Evolutionary conservation across 2,329 filamentous ascomycete species (phyloP), one percentile per base, ranked within the genome.

Genomic region (Trichophyton simii): DNA sequence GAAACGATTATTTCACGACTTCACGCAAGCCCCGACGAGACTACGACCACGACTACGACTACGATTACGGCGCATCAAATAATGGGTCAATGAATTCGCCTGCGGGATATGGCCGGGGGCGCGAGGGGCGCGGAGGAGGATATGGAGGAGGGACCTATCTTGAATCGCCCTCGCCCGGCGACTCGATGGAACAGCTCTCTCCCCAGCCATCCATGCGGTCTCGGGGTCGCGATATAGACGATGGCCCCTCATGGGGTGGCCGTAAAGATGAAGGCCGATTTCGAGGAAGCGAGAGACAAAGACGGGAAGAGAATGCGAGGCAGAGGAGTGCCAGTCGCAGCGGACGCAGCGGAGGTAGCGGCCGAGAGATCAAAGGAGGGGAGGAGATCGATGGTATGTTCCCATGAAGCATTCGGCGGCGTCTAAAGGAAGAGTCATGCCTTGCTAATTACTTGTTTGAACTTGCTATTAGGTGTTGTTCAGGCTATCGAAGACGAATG

Each of bases 401-500:
- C 2, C 28, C 31, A n/a, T 38, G 46, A n/a, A 18, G 20, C 36
- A 22, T 34, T 34, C 46, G 31, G 22, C 9, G 7, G 44, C 22
- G 11, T 38, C n/a, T 15, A 15, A 44, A 44, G 41, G 52, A 46
- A 58, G 36, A 18, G 54, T 13, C 52, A 31, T 31, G 11, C 36
- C 59, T 62, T 28, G 57, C 46, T 54, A 36, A 52, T 52, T 63
- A n/a, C 13, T 3, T n/a, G 3, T 44, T 55, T 15, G 31, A 58
- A 31, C 44, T 62, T 57, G 57, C 31, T 50, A 60, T 25, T 48
- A 79, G 82, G 83, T 64, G 79, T 96, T 1, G 79, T 97, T 57
- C 85, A 89, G 66, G 85, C 88, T 67, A 96, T 99, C 69, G 86
- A 91, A 71, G 78, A 82, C 62, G 90, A 95, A 71, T 99, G 94